A percentile compares a stretch with the other conserved stretches of the same genome.
phyloP scores from a whole-genome alignment of 805 yeast species.

The Zygosaccharomyces bisporus region DNA sequence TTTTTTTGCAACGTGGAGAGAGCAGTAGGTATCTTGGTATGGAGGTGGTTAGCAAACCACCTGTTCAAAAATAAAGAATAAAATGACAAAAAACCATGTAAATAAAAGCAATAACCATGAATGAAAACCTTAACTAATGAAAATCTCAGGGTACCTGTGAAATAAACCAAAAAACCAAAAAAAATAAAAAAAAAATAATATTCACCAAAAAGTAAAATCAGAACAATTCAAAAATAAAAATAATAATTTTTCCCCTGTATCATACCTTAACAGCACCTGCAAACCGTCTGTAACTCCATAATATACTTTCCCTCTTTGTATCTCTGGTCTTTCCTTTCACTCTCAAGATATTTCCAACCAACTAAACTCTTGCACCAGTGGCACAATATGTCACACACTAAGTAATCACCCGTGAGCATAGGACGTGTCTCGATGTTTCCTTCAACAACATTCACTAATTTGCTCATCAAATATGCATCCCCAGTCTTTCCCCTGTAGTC shows the following conservation, averaged over 20 bases:
- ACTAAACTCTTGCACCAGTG: conserved; percentile 49
- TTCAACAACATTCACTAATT: conserved; percentile 44
- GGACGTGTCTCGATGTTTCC: conserved; percentile 39
- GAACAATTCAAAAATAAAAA: background rate
- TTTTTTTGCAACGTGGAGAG: background rate
- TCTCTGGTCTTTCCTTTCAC: conserved; percentile 44
- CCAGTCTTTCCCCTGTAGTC: conserved; percentile 57
- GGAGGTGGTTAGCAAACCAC: background rate
- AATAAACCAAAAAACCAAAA: conserved; percentile 1
- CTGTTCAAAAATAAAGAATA: background rate
- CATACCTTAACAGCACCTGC: conserved; percentile 20
- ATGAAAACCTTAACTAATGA: background rate
- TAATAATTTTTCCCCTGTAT: background rate
- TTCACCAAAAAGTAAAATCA: conserved; percentile 7
- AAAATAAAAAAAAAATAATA: conserved; percentile 9
- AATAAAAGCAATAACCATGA: background rate
- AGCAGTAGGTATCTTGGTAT: background rate
- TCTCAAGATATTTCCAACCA: conserved; percentile 62
- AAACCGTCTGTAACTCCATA: conserved; percentile 41
- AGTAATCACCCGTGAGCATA: conserved; percentile 60
- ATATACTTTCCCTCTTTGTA: conserved; percentile 62
- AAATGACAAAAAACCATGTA: background rate
- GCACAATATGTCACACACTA: conserved; percentile 55
- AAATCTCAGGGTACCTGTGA: conserved; percentile 1
- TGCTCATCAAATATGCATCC: conserved; percentile 50